phyloP scores from a whole-genome alignment of 202 grass and related monocot species.

The Digitaria exilis region DNA sequence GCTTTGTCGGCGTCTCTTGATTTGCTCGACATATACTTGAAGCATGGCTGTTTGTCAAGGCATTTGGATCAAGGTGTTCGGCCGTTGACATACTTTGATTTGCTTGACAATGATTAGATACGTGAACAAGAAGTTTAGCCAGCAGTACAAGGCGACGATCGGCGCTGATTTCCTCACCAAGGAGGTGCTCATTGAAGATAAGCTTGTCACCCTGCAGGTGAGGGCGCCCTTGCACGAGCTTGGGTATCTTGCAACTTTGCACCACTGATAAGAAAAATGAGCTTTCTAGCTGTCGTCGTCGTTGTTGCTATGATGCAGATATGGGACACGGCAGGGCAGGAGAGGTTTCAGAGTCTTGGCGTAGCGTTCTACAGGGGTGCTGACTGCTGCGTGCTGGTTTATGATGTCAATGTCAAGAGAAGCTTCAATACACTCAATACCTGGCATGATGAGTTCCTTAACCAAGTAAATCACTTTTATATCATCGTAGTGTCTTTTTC shows the following conservation, averaged over 20 bases:
- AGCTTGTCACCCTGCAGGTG: constrained; percentile 93
- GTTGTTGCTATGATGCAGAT: constrained; percentile 49
- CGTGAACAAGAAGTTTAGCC: constrained; percentile 95
- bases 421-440: constrained; percentile 66
- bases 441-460: constrained; percentile 86
- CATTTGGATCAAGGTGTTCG: constrained; percentile 8
- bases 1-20: background rate
- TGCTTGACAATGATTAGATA: constrained; percentile 68
- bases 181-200: constrained; percentile 87
- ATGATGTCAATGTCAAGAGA: constrained; percentile 70
- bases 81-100: background rate
- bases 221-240: background rate
- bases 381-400: constrained; percentile 77
- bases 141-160: constrained; percentile 97
- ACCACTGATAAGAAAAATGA: background rate
- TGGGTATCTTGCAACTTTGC: background rate
- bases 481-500: background rate
- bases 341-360: constrained; percentile 87
- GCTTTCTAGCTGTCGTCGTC: background rate
- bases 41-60: too few species aligned
- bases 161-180: constrained; percentile 98
- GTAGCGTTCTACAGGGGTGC: constrained; percentile 88
- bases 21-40: too few species aligned
- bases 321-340: constrained; percentile 88
- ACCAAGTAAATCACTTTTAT: constrained; percentile 44